Evolutionary conservation across 1,284 basidiomycete genomes (phyloP).

Genomic region (Pascua guehoae): DNA sequence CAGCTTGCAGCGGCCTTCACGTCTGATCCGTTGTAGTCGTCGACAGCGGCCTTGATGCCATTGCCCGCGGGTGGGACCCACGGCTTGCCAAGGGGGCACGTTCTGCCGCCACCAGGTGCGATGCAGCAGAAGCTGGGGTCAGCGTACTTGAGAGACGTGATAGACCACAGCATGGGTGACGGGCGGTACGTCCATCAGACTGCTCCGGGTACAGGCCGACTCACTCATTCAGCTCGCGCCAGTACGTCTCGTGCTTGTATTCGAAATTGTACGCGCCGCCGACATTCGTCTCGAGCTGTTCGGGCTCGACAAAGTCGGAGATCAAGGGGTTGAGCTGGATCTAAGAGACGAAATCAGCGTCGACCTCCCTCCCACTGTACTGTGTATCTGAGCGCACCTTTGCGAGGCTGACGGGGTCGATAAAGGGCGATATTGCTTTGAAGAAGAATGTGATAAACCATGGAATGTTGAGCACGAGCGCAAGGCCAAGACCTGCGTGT

Average conservation of each 20-base stretch:
- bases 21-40: too few species aligned
- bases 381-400: constrained; percentile 57
- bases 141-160: too few species aligned
- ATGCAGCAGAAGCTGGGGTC: constrained; percentile 28
- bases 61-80: constrained; percentile 40
- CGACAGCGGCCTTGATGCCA: constrained; percentile 24
- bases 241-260: constrained; percentile 72
- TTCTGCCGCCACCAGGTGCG: constrained; percentile 35
- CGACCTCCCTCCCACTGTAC: not conserved
- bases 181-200: too few species aligned
- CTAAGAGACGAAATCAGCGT: constrained; percentile 43
- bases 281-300: constrained; percentile 75
- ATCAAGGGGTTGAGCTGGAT: constrained; percentile 83
- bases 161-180: too few species aligned
- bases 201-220: not conserved
- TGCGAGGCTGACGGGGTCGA: constrained; percentile 83
- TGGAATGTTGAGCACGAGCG: constrained; percentile 78
- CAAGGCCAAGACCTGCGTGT: constrained; percentile 61
- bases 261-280: constrained; percentile 73
- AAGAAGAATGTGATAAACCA: constrained; percentile 75
- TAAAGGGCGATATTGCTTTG: constrained; percentile 76
- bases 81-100: constrained; percentile 31
- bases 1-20: too few species aligned
- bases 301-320: constrained; percentile 65
- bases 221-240: constrained; percentile 66